phyloP scores from a whole-genome alignment of 2,329 filamentous ascomycete genomes.

The Passalora sequoiae region DNA sequence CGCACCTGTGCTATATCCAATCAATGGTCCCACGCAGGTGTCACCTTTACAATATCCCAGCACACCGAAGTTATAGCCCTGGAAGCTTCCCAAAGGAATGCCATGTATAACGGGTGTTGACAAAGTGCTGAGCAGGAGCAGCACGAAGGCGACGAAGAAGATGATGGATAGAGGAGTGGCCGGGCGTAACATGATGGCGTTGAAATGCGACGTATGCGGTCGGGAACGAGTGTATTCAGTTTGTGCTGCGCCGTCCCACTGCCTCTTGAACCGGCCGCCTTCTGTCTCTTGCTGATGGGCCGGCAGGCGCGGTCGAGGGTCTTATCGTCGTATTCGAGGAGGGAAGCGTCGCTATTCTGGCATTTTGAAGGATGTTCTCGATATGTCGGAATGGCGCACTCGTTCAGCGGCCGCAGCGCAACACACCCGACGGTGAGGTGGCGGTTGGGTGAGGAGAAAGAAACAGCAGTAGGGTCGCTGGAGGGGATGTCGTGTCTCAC shows the following conservation, averaged over 20 bases:
- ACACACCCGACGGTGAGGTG: no score
- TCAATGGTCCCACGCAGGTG: slow-evolving; percentile 64
- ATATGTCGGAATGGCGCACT: not conserved
- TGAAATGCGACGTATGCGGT: not conserved
- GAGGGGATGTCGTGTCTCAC: no score
- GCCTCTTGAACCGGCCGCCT: not conserved
- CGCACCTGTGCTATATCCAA: slow-evolving; percentile 83
- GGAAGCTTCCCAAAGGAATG: slow-evolving; percentile 75
- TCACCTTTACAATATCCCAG: slow-evolving; percentile 75
- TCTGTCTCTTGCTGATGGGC: not conserved
- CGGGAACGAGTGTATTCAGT: slow-evolving; percentile 9
- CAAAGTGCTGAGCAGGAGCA: slow-evolving; percentile 81
- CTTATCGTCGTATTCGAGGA: not conserved
- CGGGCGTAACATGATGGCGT: slow-evolving; percentile 70
- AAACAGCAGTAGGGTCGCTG: no score
- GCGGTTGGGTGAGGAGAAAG: no score
- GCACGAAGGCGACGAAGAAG: slow-evolving; percentile 75
- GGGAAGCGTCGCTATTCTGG: not conserved
- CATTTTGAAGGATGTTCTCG: not conserved
- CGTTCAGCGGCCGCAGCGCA: not conserved
- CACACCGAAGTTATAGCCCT: slow-evolving; percentile 78
- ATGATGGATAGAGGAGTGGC: slow-evolving; percentile 86
- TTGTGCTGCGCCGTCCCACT: slow-evolving; percentile 4
- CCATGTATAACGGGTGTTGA: slow-evolving; percentile 82
- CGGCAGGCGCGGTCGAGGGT: slow-evolving; percentile 3